Evolutionary conservation across 495 filamentous ascomycete species (phyloP).

Genomic region (Tuber microsphaerosporum): DNA sequence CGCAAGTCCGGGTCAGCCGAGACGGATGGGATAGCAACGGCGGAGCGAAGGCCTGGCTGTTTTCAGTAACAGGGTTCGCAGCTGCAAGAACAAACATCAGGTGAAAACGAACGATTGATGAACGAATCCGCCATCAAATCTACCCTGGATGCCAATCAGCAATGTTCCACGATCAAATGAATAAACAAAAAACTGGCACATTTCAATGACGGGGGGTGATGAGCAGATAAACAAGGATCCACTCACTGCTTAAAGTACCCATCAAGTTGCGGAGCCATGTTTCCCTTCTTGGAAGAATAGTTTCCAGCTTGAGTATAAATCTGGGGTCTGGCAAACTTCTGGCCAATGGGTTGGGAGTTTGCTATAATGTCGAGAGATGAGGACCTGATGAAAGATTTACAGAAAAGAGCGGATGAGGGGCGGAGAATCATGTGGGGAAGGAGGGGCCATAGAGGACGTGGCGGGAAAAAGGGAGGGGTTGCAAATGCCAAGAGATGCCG

Average conservation of each 20-base stretch:
- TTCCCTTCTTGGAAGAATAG: constrained; percentile 40
- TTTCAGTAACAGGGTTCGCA: constrained; percentile 7
- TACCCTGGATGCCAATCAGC: constrained; percentile 50
- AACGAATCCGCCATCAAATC: constrained; percentile 72
- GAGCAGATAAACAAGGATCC: neutral
- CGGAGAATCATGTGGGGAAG: constrained; percentile 22
- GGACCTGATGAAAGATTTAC: constrained; percentile 19
- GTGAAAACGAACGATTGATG: constrained; percentile 63
- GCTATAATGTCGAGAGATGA: constrained; percentile 6
- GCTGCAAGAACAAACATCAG: neutral
- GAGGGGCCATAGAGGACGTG: neutral
- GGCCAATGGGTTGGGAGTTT: neutral
- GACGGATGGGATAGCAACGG: constrained; percentile 92
- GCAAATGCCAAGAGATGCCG: neutral
- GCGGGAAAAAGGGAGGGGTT: constrained; percentile 2
- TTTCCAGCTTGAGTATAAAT: constrained; percentile 19
- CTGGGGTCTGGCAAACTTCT: neutral
- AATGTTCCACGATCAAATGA: neutral
- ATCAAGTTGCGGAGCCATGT: constrained; percentile 79
- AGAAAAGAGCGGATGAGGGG: constrained; percentile 11
- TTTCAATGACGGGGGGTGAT: neutral
- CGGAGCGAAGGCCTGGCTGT: constrained; percentile 61
- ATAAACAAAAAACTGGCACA: neutral
- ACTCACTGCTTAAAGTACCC: constrained; percentile 72
- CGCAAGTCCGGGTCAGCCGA: constrained; percentile 84